These are phyloP conservation scores for Fusarium pilosicola DNA, from an alignment of 2,329 filamentous ascomycete species.

Conservation along the genomic window DNA sequence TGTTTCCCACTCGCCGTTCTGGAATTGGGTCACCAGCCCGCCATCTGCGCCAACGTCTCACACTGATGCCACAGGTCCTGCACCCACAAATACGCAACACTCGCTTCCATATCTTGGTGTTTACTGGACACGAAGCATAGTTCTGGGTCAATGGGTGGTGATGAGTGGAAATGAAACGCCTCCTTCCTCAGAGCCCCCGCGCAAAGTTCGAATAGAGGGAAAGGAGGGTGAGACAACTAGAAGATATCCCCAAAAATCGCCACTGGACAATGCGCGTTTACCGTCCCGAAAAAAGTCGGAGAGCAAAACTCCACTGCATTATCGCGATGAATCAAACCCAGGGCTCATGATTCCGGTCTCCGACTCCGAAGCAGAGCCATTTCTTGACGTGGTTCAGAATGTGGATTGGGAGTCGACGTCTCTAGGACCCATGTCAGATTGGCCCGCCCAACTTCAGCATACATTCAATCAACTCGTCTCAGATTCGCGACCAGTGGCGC, in stretches of 20 bases:
- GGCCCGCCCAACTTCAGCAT: constrained; percentile 60
- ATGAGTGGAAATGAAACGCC: constrained; percentile 53
- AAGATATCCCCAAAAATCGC: constrained; percentile 36
- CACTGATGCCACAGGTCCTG: background rate
- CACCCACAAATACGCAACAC: constrained; percentile 34
- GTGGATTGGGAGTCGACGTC: constrained; percentile 60
- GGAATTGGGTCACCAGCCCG: constrained; percentile 51
- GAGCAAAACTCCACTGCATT: constrained; percentile 42
- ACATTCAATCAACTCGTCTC: constrained; percentile 56
- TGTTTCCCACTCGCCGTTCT: constrained; percentile 49
- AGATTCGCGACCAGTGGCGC: constrained; percentile 62
- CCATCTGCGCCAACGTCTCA: constrained; percentile 14
- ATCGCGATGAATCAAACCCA: constrained; percentile 47
- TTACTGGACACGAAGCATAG: constrained; percentile 52
- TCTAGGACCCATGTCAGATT: constrained; percentile 58
- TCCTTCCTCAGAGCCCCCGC: constrained; percentile 46
- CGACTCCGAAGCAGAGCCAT: constrained; percentile 50
- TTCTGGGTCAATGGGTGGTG: constrained; percentile 51
- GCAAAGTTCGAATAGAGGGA: constrained; percentile 46
- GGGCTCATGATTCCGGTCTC: constrained; percentile 49
- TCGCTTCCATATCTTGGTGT: constrained; percentile 47
- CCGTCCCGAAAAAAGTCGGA: constrained; percentile 37
- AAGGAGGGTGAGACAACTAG: constrained; percentile 34
- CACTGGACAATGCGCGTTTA: constrained; percentile 34
- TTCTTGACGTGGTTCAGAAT: constrained; percentile 53